Evolutionary conservation across 805 yeast genomes (phyloP).

Genomic region (Candida ovalis): DNA sequence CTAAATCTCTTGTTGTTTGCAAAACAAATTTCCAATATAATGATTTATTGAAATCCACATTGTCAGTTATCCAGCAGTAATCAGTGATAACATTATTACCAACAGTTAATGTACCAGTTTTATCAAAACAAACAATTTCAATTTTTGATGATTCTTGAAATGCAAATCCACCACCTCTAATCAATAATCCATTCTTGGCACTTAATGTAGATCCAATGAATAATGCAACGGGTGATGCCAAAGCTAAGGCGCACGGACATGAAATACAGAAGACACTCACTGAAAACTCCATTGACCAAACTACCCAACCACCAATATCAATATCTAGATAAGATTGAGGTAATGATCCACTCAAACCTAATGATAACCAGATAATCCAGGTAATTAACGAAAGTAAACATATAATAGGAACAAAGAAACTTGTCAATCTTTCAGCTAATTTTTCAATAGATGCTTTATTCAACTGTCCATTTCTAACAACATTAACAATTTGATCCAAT

Average conservation of each 20-base stretch:
- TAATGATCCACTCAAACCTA: constrained; percentile 51
- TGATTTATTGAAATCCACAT: constrained; percentile 12
- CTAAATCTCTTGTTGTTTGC: constrained; percentile 57
- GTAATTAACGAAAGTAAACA: constrained; percentile 55
- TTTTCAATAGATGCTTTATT: constrained; percentile 71
- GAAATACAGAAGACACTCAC: constrained; percentile 80
- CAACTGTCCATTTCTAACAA: constrained; percentile 71
- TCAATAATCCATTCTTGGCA: constrained; percentile 71
- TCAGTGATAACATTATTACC: constrained; percentile 59
- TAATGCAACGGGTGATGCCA: constrained; percentile 81
- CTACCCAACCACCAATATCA: constrained; percentile 69
- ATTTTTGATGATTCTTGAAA: constrained; percentile 71
- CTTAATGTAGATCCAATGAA: constrained; percentile 79
- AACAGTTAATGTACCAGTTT: constrained; percentile 71
- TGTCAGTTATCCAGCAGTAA: constrained; percentile 26
- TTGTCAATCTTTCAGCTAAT: constrained; percentile 63
- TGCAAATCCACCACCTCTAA: constrained; percentile 79
- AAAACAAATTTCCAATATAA: constrained; percentile 27
- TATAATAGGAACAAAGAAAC: constrained; percentile 70
- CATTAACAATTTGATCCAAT: constrained; percentile 63
- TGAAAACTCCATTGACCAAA: constrained; percentile 76
- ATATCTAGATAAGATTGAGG: constrained; percentile 56
- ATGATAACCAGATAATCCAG: constrained; percentile 65
- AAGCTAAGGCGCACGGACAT: constrained; percentile 96
- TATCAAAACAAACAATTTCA: constrained; percentile 68